These are phyloP conservation scores for Globisporangium yorkense DNA, from an alignment of 352 stramenopile genomes.

Conservation along the genomic window DNA sequence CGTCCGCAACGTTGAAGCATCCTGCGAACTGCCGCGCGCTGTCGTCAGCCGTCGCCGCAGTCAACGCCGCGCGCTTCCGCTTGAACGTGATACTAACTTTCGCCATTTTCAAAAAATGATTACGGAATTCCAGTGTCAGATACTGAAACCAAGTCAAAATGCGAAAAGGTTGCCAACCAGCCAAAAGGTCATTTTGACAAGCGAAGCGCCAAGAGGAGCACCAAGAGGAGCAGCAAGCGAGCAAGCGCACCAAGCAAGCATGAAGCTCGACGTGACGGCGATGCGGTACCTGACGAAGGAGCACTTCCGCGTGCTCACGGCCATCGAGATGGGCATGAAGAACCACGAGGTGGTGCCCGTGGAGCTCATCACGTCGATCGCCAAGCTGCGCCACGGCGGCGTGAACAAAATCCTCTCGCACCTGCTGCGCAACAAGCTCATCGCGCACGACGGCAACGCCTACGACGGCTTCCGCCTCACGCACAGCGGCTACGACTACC, in stretches of 20 bases:
- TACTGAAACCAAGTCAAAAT: not conserved
- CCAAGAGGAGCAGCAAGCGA: not conserved
- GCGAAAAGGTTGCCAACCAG: not conserved
- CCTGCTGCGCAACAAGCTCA: slow-evolving; percentile 97
- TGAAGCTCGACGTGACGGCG: slow-evolving; percentile 92
- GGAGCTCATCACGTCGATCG: slow-evolving; percentile 94
- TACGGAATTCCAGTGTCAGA: not conserved
- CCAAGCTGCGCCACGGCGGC: slow-evolving; percentile 96
- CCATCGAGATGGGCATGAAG: slow-evolving; percentile 99
- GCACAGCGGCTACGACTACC: slow-evolving; percentile 98
- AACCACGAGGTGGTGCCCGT: slow-evolving; percentile 98
- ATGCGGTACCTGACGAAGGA: slow-evolving; percentile 93
- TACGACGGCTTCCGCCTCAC: slow-evolving; percentile 98
- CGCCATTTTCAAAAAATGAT: slow-evolving; percentile 4
- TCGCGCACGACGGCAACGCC: slow-evolving; percentile 95
- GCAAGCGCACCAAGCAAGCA: slow-evolving; percentile 18
- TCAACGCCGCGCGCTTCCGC: slow-evolving; percentile 11
- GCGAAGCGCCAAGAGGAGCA: slow-evolving; percentile 5
- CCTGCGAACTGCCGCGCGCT: slow-evolving; percentile 1
- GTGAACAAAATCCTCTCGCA: slow-evolving; percentile 97
- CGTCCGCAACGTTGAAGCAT: slow-evolving; percentile 8
- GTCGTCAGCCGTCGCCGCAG: not conserved
- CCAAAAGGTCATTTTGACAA: slow-evolving; percentile 7
- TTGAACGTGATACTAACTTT: slow-evolving; percentile 29
- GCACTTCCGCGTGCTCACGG: slow-evolving; percentile 98